phyloP scores from a whole-genome alignment of 164 flowering plant species.

The Paratinospora sagittata region DNA sequence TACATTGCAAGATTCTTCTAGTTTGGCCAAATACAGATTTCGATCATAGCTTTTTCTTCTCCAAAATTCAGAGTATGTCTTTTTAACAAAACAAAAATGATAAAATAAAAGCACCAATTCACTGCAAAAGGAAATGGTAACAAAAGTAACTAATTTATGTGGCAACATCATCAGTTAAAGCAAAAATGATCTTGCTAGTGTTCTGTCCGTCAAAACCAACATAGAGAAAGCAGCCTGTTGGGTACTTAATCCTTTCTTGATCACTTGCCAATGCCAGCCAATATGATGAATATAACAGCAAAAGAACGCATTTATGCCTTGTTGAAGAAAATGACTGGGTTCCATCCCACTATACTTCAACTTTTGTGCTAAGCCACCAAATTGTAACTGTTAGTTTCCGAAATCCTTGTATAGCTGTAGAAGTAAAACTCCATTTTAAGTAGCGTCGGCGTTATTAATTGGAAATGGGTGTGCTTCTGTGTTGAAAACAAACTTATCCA shows the following conservation, averaged over 20 bases:
- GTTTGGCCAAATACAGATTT: background rate
- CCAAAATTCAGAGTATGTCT: background rate
- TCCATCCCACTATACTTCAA: background rate
- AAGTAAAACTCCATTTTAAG: background rate
- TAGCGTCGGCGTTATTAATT: slow-evolving; percentile 26
- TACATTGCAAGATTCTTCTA: background rate
- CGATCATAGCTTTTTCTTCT: background rate
- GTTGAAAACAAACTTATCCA: slow-evolving; percentile 88
- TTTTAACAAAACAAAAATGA: background rate
- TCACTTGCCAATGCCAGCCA: background rate
- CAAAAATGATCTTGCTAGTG: background rate
- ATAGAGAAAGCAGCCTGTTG: background rate
- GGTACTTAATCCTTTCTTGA: background rate
- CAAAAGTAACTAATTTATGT: background rate
- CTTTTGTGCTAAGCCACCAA: background rate
- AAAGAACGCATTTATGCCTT: background rate
- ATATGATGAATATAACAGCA: slow-evolving; percentile 5
- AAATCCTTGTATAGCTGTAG: background rate
- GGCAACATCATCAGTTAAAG: background rate
- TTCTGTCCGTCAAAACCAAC: background rate
- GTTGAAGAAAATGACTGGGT: background rate
- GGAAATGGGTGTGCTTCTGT: slow-evolving; percentile 96
- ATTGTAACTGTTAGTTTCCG: background rate
- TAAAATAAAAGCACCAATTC: background rate
- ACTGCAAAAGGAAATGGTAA: slow-evolving; percentile 2